Percentiles rank a stretch among this genome's conserved stretches.
These are phyloP conservation scores for Hypoxylon sp. DNA, from an alignment of 2,329 filamentous ascomycete species.

Conservation along the genomic window DNA sequence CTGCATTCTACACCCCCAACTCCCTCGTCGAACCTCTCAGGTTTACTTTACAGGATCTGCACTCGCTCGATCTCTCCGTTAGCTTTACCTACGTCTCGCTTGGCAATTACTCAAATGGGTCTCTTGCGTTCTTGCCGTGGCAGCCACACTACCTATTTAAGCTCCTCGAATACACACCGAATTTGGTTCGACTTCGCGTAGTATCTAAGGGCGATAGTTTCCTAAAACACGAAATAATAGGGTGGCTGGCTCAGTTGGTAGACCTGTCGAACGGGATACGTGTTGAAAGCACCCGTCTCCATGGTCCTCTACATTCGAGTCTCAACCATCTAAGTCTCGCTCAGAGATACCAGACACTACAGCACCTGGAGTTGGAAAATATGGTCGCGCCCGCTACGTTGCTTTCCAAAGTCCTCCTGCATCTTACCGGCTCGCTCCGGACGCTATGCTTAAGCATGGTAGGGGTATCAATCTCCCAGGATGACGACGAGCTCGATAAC, in stretches of 20 bases:
- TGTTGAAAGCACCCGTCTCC: not conserved
- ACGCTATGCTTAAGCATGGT: slow-evolving; percentile 38
- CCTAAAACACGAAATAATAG: slow-evolving; percentile 43
- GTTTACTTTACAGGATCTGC: slow-evolving; percentile 33
- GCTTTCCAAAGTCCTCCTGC: slow-evolving; percentile 33
- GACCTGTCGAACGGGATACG: slow-evolving; percentile 17
- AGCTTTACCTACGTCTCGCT: slow-evolving; percentile 45
- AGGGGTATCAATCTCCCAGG: slow-evolving; percentile 31
- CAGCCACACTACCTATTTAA: slow-evolving; percentile 46
- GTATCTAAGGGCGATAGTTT: slow-evolving; percentile 41
- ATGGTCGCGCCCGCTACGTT: slow-evolving; percentile 40
- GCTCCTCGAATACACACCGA: slow-evolving; percentile 45
- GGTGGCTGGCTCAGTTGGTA: slow-evolving; percentile 41
- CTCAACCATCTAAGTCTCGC: slow-evolving; percentile 10
- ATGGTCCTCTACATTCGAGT: slow-evolving; percentile 2
- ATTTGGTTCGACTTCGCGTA: slow-evolving; percentile 43
- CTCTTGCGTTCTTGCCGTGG: slow-evolving; percentile 45
- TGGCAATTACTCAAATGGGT: slow-evolving; percentile 42
- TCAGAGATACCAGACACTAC: slow-evolving; percentile 35
- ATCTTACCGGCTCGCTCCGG: slow-evolving; percentile 40
- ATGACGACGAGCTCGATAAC: slow-evolving; percentile 46
- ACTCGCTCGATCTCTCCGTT: slow-evolving; percentile 44
- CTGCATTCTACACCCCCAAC: slow-evolving; percentile 45
- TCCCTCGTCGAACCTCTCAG: slow-evolving; percentile 36
- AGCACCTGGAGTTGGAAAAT: slow-evolving; percentile 43